Base-by-base conservation (phyloP, 2,329 filamentous ascomycete genomes). In the Exophiala phaeomuriformis region DNA sequence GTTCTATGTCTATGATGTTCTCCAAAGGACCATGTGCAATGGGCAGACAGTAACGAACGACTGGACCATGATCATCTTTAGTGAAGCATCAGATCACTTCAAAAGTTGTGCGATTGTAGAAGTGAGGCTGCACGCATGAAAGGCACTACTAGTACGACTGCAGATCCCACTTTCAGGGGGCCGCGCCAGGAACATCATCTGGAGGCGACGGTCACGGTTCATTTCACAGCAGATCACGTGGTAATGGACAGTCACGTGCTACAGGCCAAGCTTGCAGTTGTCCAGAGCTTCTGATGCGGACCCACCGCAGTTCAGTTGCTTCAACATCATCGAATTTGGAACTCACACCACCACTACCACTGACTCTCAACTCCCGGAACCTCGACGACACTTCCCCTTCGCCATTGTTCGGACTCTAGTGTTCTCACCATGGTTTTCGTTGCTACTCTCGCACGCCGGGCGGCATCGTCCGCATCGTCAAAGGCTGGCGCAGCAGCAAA, bases 261-360 rank as follows among this genome's bases (percentile, higher is more conserved):
- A 5, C 5, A 28, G 19, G 39, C 39, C 39, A 41, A 41, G 39
- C 39, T 41, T 41, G 4, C 19, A 28, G 39, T 27, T 41, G 39
- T 41, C 39, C 39, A 41, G n/a, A 41, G 39, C 39, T 39, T 41
- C 39, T 27, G 4, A 41, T 27, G 5, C 10, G 39, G 39, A 41
- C 19, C 39, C 39, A 10, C 39, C 39, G 39, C 39, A 41, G 39
- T 41, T 41, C 39, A 41, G 39, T 41, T 41, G 39, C 12, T 28
- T 41, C 5, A 41, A 27, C 39, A 41, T 41, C 12, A 41, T 27
- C 3, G 12, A 41, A 41, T 41, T 53, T 50, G 33, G 33, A 31
- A 29, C 36, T 19, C 53, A 55, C 53, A 59, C 19, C 19, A 19
- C 19, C 57, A 56, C 53, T 51, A 57, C 53, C 32, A 36, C 33